phyloP scores from a whole-genome alignment of 805 yeast species.

The Cyberlindnera amylophila region DNA sequence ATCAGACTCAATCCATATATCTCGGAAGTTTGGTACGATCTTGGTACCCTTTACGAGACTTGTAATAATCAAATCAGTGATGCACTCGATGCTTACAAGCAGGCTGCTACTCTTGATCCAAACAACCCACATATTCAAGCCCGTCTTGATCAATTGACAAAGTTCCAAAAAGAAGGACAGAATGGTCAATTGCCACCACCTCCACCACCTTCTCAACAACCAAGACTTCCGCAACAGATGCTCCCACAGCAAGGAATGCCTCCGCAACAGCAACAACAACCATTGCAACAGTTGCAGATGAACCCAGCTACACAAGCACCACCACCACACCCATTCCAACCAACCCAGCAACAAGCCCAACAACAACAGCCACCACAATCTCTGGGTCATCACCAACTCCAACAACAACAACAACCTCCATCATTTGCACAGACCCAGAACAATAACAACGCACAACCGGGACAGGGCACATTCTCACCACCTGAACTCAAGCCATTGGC shows the following conservation, averaged over 20 bases:
- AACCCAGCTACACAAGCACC: slow-evolving; percentile 25
- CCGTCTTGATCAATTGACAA: slow-evolving; percentile 79
- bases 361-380: slow-evolving; percentile 8
- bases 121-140: slow-evolving; percentile 92
- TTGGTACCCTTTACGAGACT: slow-evolving; percentile 94
- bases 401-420: slow-evolving; percentile 3
- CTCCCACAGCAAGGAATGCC: slow-evolving; percentile 37
- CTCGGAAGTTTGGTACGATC: slow-evolving; percentile 97
- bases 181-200: slow-evolving; percentile 52
- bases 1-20: slow-evolving; percentile 93
- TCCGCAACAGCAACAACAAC: slow-evolving; percentile 23
- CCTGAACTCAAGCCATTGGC: slow-evolving; percentile 4
- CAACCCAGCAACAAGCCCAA: background rate
- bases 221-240: slow-evolving; percentile 59
- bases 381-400: slow-evolving; percentile 31
- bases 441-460: background rate
- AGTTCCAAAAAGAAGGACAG: slow-evolving; percentile 65
- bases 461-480: background rate
- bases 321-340: slow-evolving; percentile 10
- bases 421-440: background rate
- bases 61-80: slow-evolving; percentile 94
- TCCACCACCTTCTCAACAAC: slow-evolving; percentile 56
- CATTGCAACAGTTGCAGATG: slow-evolving; percentile 20
- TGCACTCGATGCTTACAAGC: slow-evolving; percentile 94
- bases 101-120: slow-evolving; percentile 94